These are phyloP conservation scores for Phylloboletellus chloephorus DNA, from an alignment of 1,284 basidiomycete species.

Conservation along the genomic window DNA sequence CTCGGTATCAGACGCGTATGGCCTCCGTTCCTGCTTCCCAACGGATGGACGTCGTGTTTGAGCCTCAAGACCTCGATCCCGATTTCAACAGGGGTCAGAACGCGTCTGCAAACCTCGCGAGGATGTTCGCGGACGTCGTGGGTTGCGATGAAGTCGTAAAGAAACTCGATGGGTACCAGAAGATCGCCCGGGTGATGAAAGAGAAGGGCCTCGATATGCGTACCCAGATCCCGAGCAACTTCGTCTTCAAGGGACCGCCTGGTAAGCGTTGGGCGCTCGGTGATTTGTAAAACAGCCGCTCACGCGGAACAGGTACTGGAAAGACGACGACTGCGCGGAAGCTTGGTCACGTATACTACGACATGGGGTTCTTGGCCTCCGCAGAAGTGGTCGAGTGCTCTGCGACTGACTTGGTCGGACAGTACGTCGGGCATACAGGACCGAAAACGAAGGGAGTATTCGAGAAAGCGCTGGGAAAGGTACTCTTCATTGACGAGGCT, in stretches of 20 bases:
- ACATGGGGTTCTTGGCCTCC: constrained; percentile 25
- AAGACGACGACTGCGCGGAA: constrained; percentile 43
- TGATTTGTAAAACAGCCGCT: not conserved
- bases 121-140: constrained; percentile 57
- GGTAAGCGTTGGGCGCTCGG: constrained; percentile 11
- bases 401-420: constrained; percentile 58
- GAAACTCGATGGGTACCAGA: constrained; percentile 48
- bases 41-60: constrained; percentile 43
- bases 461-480: constrained; percentile 55
- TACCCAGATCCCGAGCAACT: constrained; percentile 55
- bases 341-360: constrained; percentile 35
- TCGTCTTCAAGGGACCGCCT: constrained; percentile 68
- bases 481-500: constrained; percentile 65
- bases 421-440: constrained; percentile 64
- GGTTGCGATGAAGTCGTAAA: constrained; percentile 50
- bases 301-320: constrained; percentile 31
- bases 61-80: constrained; percentile 59
- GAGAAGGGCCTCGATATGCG: constrained; percentile 39
- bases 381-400: constrained; percentile 54
- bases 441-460: constrained; percentile 55
- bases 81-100: constrained; percentile 45
- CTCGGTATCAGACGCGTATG: constrained; percentile 43
- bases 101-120: constrained; percentile 46
- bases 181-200: constrained; percentile 43
- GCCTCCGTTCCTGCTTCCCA: constrained; percentile 30